Base-by-base conservation (phyloP, 164 flowering plant species). In the Stephania cephalantha region DNA sequence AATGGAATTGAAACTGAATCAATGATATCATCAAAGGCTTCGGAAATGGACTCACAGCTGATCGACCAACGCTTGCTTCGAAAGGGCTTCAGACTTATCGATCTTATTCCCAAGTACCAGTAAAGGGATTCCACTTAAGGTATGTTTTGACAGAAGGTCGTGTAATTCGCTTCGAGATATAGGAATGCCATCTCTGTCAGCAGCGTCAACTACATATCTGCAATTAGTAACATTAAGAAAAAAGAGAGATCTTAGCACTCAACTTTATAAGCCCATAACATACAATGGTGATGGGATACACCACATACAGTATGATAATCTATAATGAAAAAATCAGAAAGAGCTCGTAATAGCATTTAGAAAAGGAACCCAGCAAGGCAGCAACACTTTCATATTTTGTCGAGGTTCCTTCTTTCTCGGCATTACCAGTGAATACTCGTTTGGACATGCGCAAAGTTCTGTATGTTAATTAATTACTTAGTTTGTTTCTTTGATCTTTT, bases 181-280 rank as follows among this genome's bases (percentile, higher is more conserved):
- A 3, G 97, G 92, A 53, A 94, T 85, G 69, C 96, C 83, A 72
- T 91, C 98, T 78, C 97, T 81, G 81, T 94, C 98, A 71, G 98
- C 98, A 78, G 94, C 94, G 85, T 94, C 98, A 52, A 92, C 93
- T 15, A 94, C 97, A 82, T 90, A 94, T 65, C 98, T 92, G 90
- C 77, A 71, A 31, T 76, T 10, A 72, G 8, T 42, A 29, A 8
- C 11, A 45, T 2, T 9, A 66, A 4, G 50, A 31, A 53, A 11
- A 46, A 42, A 70, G 17, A 65, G 9, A 46, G 72, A 44, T 30
- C 46, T 68, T 17, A 68, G 50, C 44, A 17, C 20, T 46, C 11
- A 35, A 58, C 64, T 58, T 12, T 10, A 50, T 50, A 50, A 50
- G 10, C 2, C 15, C 15, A 50, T 50, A 50, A 50, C 42, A 2